Base-by-base conservation (phyloP, 129 eudicot species). In the Artemisia tridentata region DNA sequence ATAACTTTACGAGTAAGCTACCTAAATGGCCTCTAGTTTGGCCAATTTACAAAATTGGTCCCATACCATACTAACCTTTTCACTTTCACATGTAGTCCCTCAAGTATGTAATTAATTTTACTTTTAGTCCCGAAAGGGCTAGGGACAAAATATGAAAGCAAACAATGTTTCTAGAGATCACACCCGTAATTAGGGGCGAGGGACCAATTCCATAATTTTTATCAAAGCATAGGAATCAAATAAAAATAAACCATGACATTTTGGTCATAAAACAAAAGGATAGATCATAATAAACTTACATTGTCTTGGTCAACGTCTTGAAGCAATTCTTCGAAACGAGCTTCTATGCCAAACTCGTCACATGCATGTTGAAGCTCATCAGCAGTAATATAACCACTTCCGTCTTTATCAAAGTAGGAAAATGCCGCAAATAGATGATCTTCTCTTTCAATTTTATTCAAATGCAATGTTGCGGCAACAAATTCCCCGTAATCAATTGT, bases 321-420 rank as follows among this genome's bases (percentile, higher is more conserved):
- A 76, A 89, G 82, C 88, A 89, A 74, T 55, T 89, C 96, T 72
- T 86, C 96, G 3, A 89, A 79, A 56, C 86, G 79, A 23, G 83
- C 68, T 69, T 86, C 89, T 16, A 89, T 63, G 41, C 96, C 96
- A 43, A 86, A 86, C 66, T 89, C 96, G 46, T 81, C 82, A 27
- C 91, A 89, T 11, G 96, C 96, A 59, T 84, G 91, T 78, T 89
- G 96, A 74, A 89, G 96, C 72, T 89, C 96, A 54, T 89, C 96
- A 18, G 81, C 84, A 56, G 96, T 88, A 41, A 88, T 88, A 72
- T 85, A 88, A 59, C 96, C 96, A 60, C 96, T 88, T 77, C 96
- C 96, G 62, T 88, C 96, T 74, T 85, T 88, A 66, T 88, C 96
- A 55, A 86, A 88, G 76, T 86, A 88, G 18, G 83, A 57, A 85